Evolutionary conservation across 1,284 basidiomycete species (phyloP), one percentile per base, ranked within the genome.

Genomic region (Exobasidium cylindrosporum): DNA sequence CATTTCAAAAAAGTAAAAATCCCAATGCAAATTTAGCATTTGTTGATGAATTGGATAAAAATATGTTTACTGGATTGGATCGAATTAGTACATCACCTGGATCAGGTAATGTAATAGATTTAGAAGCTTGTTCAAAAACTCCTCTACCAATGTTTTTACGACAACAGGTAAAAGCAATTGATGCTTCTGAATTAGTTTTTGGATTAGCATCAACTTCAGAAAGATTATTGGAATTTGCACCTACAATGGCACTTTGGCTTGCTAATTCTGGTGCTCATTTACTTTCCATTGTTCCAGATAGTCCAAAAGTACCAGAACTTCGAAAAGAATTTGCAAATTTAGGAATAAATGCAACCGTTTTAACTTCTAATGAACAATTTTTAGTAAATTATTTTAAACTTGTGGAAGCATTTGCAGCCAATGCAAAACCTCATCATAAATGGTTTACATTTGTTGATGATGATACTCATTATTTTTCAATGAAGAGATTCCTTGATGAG

Each of bases 381-480:
- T 44, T 58, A n/a, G 29, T 28, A n/a, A 28, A 28, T 26, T 47
- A 58, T 44, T 58, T 58, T 50, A 50, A 50, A 50, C 21, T 50
- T 7, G 47, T 50, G 10, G 47, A 50, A 31, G 47, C 47, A 7
- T 50, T 50, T 23, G 7, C 23, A 24, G 43, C 43, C 3, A 21
- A 58, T 35, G 23, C 44, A 56, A 44, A 50, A 7, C 7, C 13
- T 14, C 23, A 17, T n/a, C 40, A 35, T 11, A 23, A 31, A 29
- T 58, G 57, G 57, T 46, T 47, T 31, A 58, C 47, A 30, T 26
- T 58, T 11, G 24, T 28, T 44, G 57, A 58, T 30, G 57, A 58
- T 31, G 57, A 58, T 66, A 58, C 57, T 5, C 26, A 53, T 17
- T 58, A 28, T n/a, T 28, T 58, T n/a, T 28, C 23, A 35, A n/a